These are phyloP conservation scores for Candida nonsorbophila DNA, from an alignment of 805 yeast species.

Conservation along the genomic window DNA sequence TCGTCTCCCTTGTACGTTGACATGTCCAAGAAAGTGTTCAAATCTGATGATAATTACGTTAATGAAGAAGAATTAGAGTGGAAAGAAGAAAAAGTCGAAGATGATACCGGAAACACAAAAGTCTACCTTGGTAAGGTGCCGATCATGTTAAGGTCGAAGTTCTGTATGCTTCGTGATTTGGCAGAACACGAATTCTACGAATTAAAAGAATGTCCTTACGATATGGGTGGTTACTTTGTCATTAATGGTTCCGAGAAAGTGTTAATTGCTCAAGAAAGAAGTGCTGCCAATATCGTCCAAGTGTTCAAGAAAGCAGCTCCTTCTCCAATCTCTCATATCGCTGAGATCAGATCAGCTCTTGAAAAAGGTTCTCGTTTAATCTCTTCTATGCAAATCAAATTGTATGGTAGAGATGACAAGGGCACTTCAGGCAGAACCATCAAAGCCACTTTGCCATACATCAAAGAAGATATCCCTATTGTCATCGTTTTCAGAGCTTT, in stretches of 20 bases:
- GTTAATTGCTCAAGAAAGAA: slow-evolving; percentile 95
- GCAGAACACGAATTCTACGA: slow-evolving; percentile 92
- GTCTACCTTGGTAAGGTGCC: slow-evolving; percentile 97
- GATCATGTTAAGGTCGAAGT: slow-evolving; percentile 94
- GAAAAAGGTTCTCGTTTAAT: slow-evolving; percentile 97
- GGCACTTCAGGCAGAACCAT: slow-evolving; percentile 73
- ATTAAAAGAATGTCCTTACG: slow-evolving; percentile 97
- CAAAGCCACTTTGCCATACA: slow-evolving; percentile 93
- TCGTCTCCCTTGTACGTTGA: slow-evolving; percentile 95
- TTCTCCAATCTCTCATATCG: slow-evolving; percentile 91
- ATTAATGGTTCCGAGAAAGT: slow-evolving; percentile 98
- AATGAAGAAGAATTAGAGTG: slow-evolving; percentile 39
- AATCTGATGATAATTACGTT: slow-evolving; percentile 63
- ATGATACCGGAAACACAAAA: slow-evolving; percentile 59
- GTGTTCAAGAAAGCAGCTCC: slow-evolving; percentile 97
- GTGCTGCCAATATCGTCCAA: slow-evolving; percentile 97
- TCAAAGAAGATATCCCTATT: slow-evolving; percentile 94
- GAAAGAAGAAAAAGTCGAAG: slow-evolving; percentile 46
- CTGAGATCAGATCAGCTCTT: slow-evolving; percentile 93
- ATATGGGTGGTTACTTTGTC: slow-evolving; percentile 99
- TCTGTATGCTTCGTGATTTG: slow-evolving; percentile 85
- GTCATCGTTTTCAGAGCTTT: slow-evolving; percentile 96
- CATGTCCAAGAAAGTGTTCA: slow-evolving; percentile 85
- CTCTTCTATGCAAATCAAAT: slow-evolving; percentile 88
- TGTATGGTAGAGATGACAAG: slow-evolving; percentile 76